Evolutionary conservation across 2,329 filamentous ascomycete species (phyloP), one percentile per base, ranked within the genome.

Genomic region (Rhinocladiella mackenziei): DNA sequence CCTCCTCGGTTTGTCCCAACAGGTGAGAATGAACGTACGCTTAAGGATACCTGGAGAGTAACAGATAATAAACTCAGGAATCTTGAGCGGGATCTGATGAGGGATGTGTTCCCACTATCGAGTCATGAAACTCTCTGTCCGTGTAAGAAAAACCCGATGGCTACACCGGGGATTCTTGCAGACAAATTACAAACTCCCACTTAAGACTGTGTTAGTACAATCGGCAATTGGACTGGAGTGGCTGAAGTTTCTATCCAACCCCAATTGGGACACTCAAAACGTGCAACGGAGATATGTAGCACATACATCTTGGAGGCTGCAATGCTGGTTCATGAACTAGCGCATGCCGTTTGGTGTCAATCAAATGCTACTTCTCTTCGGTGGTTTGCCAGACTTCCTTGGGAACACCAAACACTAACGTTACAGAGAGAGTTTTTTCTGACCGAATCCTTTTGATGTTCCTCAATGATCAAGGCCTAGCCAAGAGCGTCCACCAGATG

Each of bases 321-420:
- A 9, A 47, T 34, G 1, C 22, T 47, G 10, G 28, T 47, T 13
- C 44, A 47, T 14, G 39, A 47, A 15, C 34, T 47, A 7, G 38
- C 39, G 7, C 38, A 47, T 19, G 44, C 39, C 15, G 33, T 47
- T 10, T 47, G 44, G 44, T 32, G 20, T 7, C 18, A n/a, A 47
- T 40, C 30, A 39, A 8, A n/a, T 39, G 15, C 28, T 31, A 11
- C 18, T 28, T n/a, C 42, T 45, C 8, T 45, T 45, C 30, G 35
- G 20, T 5, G 15, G 35, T 10, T 19, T 43, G 19, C 17, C 33
- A 1, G 25, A 15, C 22, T 25, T 37, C 18, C 18, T 18, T 38
- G 22, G 40, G 33, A 25, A 38, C n/a, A n/a, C 36, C 17, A 13
- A 41, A 32, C 15, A 25, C 18, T 3, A 19, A n/a, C n/a, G n/a